Evolutionary conservation across 352 stramenopile species (phyloP).

Genomic region (Blastocystis hominis): DNA sequence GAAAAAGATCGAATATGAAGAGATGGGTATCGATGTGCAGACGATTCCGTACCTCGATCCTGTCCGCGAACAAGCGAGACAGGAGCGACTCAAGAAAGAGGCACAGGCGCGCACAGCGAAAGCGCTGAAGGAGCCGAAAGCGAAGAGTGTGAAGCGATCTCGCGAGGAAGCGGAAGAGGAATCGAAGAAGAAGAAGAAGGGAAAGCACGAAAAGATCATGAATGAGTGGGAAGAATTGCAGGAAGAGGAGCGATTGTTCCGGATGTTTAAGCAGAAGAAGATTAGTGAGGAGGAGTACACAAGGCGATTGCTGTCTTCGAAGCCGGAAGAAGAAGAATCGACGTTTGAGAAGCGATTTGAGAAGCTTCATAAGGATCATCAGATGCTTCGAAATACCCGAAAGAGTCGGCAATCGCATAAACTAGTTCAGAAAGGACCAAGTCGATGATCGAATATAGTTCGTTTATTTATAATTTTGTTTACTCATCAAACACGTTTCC

Average conservation of each 20-base stretch:
- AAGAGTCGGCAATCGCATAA: background rate
- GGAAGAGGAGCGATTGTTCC: slow-evolving; percentile 87
- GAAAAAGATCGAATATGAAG: slow-evolving; percentile 63
- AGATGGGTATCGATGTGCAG: slow-evolving; percentile 40
- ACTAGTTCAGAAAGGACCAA: background rate
- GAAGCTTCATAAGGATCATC: slow-evolving; percentile 20
- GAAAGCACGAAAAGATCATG: slow-evolving; percentile 84
- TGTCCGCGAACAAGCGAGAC: slow-evolving; percentile 82
- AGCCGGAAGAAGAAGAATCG: slow-evolving; percentile 63
- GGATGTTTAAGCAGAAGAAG: slow-evolving; percentile 91
- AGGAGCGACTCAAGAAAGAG: slow-evolving; percentile 79
- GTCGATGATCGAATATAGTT: too few relatives aligned
- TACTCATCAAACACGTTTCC: too few relatives aligned
- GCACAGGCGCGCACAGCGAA: slow-evolving; percentile 66
- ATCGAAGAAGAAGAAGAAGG: slow-evolving; percentile 81
- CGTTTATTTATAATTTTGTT: too few relatives aligned
- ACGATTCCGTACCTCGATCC: slow-evolving; percentile 62
- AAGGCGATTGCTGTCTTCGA: background rate
- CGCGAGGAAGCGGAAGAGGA: slow-evolving; percentile 55
- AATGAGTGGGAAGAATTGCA: slow-evolving; percentile 98
- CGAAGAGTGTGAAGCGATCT: slow-evolving; percentile 66
- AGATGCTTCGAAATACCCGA: slow-evolving; percentile 38
- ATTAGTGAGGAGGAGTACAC: slow-evolving; percentile 67
- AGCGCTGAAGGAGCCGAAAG: slow-evolving; percentile 68
- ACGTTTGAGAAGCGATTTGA: background rate